phyloP scores from a whole-genome alignment of 495 filamentous ascomycete genomes.

The Halenospora varia region DNA sequence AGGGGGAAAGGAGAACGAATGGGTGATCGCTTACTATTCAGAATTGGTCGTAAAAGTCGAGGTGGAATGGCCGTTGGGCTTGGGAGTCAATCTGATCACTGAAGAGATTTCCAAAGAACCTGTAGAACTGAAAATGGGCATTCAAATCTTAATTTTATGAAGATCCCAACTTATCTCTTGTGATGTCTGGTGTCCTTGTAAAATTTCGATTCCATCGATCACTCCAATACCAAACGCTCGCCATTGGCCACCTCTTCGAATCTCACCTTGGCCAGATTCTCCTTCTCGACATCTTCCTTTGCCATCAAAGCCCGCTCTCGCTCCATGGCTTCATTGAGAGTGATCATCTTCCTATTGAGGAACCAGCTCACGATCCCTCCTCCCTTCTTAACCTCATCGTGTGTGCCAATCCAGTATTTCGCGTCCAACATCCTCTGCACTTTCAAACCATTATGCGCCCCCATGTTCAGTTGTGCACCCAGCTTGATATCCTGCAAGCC shows the following conservation, averaged over 20 bases:
- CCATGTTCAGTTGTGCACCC: constrained; percentile 47
- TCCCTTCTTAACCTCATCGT: constrained; percentile 53
- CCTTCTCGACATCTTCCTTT: constrained; percentile 25
- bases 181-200: no score
- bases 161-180: no score
- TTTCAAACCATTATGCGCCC: constrained; percentile 48
- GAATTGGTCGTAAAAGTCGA: no score
- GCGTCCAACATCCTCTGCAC: constrained; percentile 41
- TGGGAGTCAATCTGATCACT: no score
- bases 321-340: constrained; percentile 41
- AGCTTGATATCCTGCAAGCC: constrained; percentile 51
- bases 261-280: constrained; percentile 17
- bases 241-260: constrained; percentile 33
- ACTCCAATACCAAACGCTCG: constrained; percentile 32
- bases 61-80: no score
- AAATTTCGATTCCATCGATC: no score
- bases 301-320: constrained; percentile 27
- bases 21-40: no score
- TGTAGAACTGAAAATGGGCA: no score
- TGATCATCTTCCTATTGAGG: constrained; percentile 39
- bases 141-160: no score
- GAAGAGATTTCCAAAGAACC: no score
- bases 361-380: constrained; percentile 45
- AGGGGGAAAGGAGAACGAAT: no score
- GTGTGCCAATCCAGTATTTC: constrained; percentile 54